A percentile compares a stretch with the other conserved stretches of the same genome.
These are phyloP conservation scores for Sugiyamaella sp. DNA, from an alignment of 1,139 yeast genomes.

Conservation along the genomic window DNA sequence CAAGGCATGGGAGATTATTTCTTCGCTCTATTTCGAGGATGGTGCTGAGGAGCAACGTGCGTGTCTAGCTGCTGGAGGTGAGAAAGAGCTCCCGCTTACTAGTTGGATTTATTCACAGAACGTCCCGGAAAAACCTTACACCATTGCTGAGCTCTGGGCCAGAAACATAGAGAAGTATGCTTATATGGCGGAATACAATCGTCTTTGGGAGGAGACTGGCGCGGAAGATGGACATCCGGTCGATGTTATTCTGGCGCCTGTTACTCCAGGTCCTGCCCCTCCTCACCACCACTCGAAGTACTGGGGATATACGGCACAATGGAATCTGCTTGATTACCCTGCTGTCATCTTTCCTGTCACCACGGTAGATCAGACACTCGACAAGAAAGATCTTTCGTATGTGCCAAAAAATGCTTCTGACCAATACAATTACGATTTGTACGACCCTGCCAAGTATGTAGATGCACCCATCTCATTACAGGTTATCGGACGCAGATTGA, in stretches of 20 bases:
- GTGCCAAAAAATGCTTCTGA: slow-evolving; percentile 40
- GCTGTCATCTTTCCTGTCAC: slow-evolving; percentile 58
- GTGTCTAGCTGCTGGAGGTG: slow-evolving; percentile 48
- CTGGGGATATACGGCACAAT: slow-evolving; percentile 67
- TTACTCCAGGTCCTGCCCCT: slow-evolving; percentile 74
- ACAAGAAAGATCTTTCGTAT: slow-evolving; percentile 37
- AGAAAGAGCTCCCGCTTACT: slow-evolving; percentile 45
- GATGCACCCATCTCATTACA: slow-evolving; percentile 51
- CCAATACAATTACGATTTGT: slow-evolving; percentile 36
- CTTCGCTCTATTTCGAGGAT: slow-evolving; percentile 52
- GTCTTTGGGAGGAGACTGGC: slow-evolving; percentile 26
- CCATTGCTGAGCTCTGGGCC: slow-evolving; percentile 44
- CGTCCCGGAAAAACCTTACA: slow-evolving; percentile 29
- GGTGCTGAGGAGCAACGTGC: slow-evolving; percentile 48
- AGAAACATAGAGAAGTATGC: slow-evolving; percentile 40
- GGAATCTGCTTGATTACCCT: slow-evolving; percentile 57
- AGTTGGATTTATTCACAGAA: slow-evolving; percentile 32
- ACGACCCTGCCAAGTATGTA: slow-evolving; percentile 44
- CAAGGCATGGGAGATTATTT: slow-evolving; percentile 44
- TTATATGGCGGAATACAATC: slow-evolving; percentile 33
- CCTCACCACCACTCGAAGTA: slow-evolving; percentile 63
- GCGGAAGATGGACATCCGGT: slow-evolving; percentile 51
- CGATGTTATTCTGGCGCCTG: slow-evolving; percentile 70
- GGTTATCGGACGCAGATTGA: slow-evolving; percentile 46
- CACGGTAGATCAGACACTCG: slow-evolving; percentile 48